A percentile compares a stretch with the other conserved stretches of the same genome.
Evolutionary conservation across 176 grass and related monocot genomes (phyloP).

Genomic region (Zoysia pacifica): DNA sequence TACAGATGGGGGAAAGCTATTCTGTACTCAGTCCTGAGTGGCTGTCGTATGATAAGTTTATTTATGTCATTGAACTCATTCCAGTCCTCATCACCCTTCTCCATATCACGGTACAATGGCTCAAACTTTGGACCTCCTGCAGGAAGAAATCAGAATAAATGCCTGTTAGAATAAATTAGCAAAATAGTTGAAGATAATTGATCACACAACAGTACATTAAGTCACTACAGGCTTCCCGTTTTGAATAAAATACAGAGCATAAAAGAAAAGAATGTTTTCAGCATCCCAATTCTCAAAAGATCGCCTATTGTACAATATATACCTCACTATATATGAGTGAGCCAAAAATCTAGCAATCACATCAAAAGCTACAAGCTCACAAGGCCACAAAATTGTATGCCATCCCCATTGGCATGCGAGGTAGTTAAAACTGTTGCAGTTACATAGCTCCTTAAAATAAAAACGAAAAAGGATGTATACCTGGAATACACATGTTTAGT

Average conservation of each 20-base stretch:
- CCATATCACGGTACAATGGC: slow-evolving; percentile 96
- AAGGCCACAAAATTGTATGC: neutral
- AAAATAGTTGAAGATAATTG: neutral
- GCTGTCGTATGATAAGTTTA: slow-evolving; percentile 97
- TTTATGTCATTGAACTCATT: slow-evolving; percentile 99
- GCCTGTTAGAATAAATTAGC: neutral
- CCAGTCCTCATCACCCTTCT: slow-evolving; percentile 99
- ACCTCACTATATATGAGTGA: neutral
- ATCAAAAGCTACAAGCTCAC: neutral
- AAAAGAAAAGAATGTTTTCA: neutral
- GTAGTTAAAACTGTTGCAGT: neutral
- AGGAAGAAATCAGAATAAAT: slow-evolving; percentile 6
- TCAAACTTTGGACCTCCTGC: slow-evolving; percentile 97
- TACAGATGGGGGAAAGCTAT: slow-evolving; percentile 97
- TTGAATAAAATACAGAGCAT: neutral
- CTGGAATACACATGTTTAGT: slow-evolving; percentile 98
- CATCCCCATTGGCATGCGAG: neutral
- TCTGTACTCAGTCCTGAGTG: slow-evolving; percentile 94
- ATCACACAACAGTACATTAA: neutral
- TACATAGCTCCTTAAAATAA: neutral
- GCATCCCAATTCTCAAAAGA: neutral
- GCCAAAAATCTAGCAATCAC: slow-evolving; percentile 6
- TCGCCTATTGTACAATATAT: neutral
- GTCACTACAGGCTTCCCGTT: neutral
- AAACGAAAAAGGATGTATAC: slow-evolving; percentile 37